These are phyloP conservation scores for Diplodia intermedia DNA, from an alignment of 2,329 filamentous ascomycete genomes.

Conservation along the genomic window DNA sequence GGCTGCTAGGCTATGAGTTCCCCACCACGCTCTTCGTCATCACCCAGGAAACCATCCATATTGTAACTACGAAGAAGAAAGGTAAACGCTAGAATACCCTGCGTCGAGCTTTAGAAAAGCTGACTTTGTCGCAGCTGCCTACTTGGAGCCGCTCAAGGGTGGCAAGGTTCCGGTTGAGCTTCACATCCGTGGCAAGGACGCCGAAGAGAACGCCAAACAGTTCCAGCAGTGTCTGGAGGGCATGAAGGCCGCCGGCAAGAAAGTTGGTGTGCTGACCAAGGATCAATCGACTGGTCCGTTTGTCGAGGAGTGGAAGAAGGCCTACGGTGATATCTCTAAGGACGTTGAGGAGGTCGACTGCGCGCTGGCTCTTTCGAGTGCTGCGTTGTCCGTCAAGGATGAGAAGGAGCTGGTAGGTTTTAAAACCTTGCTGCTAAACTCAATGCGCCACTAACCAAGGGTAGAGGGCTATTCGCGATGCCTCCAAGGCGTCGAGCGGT, in stretches of 20 bases:
- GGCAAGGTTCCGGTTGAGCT: conserved; percentile 94
- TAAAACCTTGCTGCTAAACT: too few species aligned
- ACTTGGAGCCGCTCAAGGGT: conserved; percentile 88
- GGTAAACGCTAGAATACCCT: conserved; percentile 59
- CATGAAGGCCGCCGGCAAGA: conserved; percentile 91
- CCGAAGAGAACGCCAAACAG: conserved; percentile 87
- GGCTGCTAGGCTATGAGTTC: conserved; percentile 98
- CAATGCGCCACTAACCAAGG: conserved; percentile 20
- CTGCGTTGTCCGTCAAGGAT: conserved; percentile 91
- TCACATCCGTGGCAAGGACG: conserved; percentile 88
- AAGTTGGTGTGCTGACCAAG: conserved; percentile 85
- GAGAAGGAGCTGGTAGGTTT: conserved; percentile 78
- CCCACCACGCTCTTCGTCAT: conserved; percentile 94
- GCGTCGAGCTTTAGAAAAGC: conserved; percentile 37
- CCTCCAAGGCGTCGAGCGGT: conserved; percentile 90
- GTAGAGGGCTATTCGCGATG: conserved; percentile 86
- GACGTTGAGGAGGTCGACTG: conserved; percentile 91
- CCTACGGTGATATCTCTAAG: conserved; percentile 76
- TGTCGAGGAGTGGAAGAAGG: conserved; percentile 93
- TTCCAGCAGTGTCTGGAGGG: conserved; percentile 83
- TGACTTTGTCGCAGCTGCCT: conserved; percentile 71
- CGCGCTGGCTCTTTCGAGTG: conserved; percentile 77
- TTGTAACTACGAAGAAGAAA: conserved; percentile 97
- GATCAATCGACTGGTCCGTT: conserved; percentile 87
- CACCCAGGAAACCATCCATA: conserved; percentile 84